Evolutionary conservation across 2,329 filamentous ascomycete species (phyloP), one percentile per base, ranked within the genome.

Genomic region (Paecilomyces niveus): DNA sequence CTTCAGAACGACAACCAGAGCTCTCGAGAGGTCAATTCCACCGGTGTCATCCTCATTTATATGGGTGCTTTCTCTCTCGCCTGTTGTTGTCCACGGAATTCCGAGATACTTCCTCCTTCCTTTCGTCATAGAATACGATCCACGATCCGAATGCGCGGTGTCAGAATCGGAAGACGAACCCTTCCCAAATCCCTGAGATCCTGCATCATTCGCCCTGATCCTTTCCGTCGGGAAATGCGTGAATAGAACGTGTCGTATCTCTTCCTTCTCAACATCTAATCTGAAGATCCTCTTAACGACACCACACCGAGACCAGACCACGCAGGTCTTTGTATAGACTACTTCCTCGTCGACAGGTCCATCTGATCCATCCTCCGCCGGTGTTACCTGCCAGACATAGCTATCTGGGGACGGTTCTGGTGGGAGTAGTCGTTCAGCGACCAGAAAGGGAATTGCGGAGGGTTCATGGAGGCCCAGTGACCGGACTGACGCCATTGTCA

Each of bases 401-500:
- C 69, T 64, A 33, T 84, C 80, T 26, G 83, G 74, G 18, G 84
- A 76, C 3, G 89, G 84, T 61, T 94, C 83, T 53, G 82, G 74
- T 18, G 88, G 84, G 1, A 97, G 80, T 49, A 96, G 82, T 59
- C 86, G 83, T 74, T 97, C 92, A 65, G 87, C 82, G 65, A 96
- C 83, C 63, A 96, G 86, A 78, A 94, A 91, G 62, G 85, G 85
- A 63, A 97, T 81, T 63, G 89, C 92, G 61, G 89, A 85, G 61
- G 95, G 92, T 77, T 89, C 87, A 79, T 97, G 93, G 70, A 96
- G 82, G 74, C 94, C 94, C 69, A 97, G 84, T 64, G 93, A 97
- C 74, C 86, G 89, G 76, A 97, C 85, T 71, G 89, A 87, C 66
- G 93, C 93, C 95, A 99, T 99, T 68, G 67, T 75, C 64, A 63